phyloP scores from a whole-genome alignment of 495 filamentous ascomycete genomes.

The Aspergillus mulundensis region DNA sequence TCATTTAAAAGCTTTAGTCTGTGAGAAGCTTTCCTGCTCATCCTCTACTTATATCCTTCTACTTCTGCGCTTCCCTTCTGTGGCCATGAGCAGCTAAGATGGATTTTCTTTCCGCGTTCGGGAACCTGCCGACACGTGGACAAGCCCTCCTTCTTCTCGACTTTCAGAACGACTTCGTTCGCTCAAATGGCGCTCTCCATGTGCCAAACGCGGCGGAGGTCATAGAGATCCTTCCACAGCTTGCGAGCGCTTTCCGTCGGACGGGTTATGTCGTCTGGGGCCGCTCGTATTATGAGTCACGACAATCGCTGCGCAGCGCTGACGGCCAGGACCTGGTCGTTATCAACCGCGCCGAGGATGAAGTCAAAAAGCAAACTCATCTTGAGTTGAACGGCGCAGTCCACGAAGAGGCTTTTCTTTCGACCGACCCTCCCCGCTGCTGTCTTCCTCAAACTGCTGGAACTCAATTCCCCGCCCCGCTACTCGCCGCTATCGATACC shows the following conservation, averaged over 20 bases:
- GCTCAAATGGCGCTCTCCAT: constrained; percentile 62
- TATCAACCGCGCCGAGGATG: constrained; percentile 23
- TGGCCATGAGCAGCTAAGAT: constrained; percentile 26
- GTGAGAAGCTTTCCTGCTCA: background rate
- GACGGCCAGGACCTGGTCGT: constrained; percentile 39
- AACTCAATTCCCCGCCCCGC: constrained; percentile 59
- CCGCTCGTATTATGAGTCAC: constrained; percentile 66
- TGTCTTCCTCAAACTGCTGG: constrained; percentile 58
- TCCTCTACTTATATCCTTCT: background rate
- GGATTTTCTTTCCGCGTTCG: constrained; percentile 35
- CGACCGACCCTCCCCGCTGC: constrained; percentile 49
- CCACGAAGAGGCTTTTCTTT: constrained; percentile 63
- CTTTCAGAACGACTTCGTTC: constrained; percentile 88
- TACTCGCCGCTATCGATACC: constrained; percentile 52
- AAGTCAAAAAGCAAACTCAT: constrained; percentile 11
- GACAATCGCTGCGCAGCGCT: constrained; percentile 49
- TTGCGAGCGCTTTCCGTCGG: constrained; percentile 72
- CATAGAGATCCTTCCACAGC: constrained; percentile 57
- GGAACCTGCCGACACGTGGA: constrained; percentile 58
- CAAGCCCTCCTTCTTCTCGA: constrained; percentile 83
- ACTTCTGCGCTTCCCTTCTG: background rate
- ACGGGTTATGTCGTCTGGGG: constrained; percentile 86
- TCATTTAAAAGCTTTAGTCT: background rate
- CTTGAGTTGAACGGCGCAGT: constrained; percentile 28
- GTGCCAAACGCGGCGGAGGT: constrained; percentile 62